Percentiles rank a stretch among this genome's conserved stretches.
Evolutionary conservation across 1,284 basidiomycete genomes (phyloP).

Genomic region (Sporisorium sorghi): DNA sequence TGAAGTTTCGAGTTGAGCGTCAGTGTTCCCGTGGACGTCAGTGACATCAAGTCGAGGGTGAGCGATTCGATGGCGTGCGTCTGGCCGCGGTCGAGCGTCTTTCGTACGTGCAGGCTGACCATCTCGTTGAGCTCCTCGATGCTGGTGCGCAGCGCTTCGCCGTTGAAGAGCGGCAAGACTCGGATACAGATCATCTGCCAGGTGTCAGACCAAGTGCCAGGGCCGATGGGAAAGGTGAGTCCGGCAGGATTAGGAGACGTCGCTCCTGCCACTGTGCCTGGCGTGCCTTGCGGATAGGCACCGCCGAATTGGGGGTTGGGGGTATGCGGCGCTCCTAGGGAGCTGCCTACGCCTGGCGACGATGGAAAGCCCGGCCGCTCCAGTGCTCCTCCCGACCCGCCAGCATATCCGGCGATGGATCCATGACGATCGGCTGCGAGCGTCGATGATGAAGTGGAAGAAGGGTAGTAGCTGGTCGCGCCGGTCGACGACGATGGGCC

Average conservation of each 20-base stretch:
- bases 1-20: conserved; percentile 87
- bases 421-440: conserved; percentile 27
- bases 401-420: conserved; percentile 5
- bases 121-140: conserved; percentile 91
- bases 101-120: conserved; percentile 77
- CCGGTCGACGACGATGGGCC: conserved; percentile 1
- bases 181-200: conserved; percentile 87
- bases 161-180: conserved; percentile 89
- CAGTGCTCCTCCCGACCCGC: background rate
- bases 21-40: conserved; percentile 88
- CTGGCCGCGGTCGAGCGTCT: conserved; percentile 69
- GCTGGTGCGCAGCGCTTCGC: conserved; percentile 84
- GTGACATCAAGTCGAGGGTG: conserved; percentile 82
- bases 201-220: conserved; percentile 44
- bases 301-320: conserved; percentile 15
- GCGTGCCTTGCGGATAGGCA: conserved; percentile 1
- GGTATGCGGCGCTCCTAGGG: conserved; percentile 6
- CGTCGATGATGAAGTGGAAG: conserved; percentile 19
- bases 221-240: conserved; percentile 21
- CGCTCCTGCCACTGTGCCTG: conserved; percentile 6
- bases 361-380: conserved; percentile 14
- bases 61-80: conserved; percentile 73
- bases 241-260: conserved; percentile 34
- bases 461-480: conserved; percentile 9
- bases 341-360: conserved; percentile 27